Percentiles rank a stretch among this genome's conserved stretches.
These are phyloP conservation scores for Blastobotrys persicus DNA, from an alignment of 1,139 yeast species.

Conservation along the genomic window DNA sequence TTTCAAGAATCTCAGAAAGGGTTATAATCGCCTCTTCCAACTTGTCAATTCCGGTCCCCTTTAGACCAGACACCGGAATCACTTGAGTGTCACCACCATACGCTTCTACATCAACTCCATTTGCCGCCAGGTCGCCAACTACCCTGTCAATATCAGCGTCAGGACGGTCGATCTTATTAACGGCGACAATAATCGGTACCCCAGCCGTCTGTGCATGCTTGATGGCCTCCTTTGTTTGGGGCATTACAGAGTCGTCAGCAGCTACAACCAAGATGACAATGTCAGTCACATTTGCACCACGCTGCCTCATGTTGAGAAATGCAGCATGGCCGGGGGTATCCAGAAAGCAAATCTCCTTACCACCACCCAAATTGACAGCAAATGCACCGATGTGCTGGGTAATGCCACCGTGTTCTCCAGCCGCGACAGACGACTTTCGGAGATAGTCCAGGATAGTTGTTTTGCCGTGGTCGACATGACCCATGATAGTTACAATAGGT, in stretches of 20 bases:
- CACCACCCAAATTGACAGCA: slow-evolving; percentile 69
- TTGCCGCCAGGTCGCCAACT: slow-evolving; percentile 67
- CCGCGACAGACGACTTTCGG: slow-evolving; percentile 78
- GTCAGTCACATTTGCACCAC: slow-evolving; percentile 95
- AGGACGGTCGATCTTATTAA: slow-evolving; percentile 86
- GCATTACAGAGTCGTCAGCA: slow-evolving; percentile 97
- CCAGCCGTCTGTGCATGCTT: slow-evolving; percentile 85
- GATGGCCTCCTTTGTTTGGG: slow-evolving; percentile 94
- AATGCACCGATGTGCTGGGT: slow-evolving; percentile 99
- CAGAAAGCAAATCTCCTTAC: slow-evolving; percentile 76
- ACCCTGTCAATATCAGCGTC: slow-evolving; percentile 72
- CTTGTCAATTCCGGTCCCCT: slow-evolving; percentile 82
- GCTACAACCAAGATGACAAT: slow-evolving; percentile 93
- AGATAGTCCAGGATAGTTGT: slow-evolving; percentile 87
- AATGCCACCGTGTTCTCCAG: slow-evolving; percentile 90
- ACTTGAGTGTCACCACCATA: slow-evolving; percentile 96
- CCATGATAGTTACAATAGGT: slow-evolving; percentile 97
- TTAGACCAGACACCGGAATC: slow-evolving; percentile 81
- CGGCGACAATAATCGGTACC: slow-evolving; percentile 85
- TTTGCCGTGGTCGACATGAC: slow-evolving; percentile 98
- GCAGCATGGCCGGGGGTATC: slow-evolving; percentile 99
- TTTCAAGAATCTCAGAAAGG: slow-evolving; percentile 76
- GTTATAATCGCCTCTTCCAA: slow-evolving; percentile 87
- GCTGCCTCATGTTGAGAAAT: slow-evolving; percentile 89
- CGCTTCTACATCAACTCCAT: slow-evolving; percentile 84